A percentile compares a stretch with the other conserved stretches of the same genome.
Conservation (phyloP, 1,284 basidiomycete genomes). For the Somion occarium region DNA sequence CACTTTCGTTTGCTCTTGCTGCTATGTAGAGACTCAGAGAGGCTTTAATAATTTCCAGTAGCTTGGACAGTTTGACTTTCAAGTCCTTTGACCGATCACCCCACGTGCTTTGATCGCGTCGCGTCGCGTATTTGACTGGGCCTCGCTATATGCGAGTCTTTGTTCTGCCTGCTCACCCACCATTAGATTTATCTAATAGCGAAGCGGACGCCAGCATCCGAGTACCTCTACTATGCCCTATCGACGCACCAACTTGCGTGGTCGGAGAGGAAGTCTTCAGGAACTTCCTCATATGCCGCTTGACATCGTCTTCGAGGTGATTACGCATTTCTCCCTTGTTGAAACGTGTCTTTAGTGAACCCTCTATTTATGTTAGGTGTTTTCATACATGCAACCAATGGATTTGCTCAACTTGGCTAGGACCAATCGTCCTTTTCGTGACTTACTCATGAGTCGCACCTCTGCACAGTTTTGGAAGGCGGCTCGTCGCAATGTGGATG, state of each 20-base stretch:
- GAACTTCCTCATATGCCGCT: slow-evolving; percentile 8
- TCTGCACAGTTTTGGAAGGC: slow-evolving; percentile 13
- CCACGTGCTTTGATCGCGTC: too few species aligned
- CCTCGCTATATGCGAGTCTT: too few species aligned
- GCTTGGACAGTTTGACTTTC: too few species aligned
- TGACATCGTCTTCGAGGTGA: slow-evolving; percentile 8
- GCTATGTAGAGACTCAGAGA: too few species aligned
- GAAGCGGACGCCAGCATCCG: too few species aligned
- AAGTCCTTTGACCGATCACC: too few species aligned
- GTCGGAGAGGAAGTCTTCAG: slow-evolving; percentile 2
- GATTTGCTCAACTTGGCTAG: slow-evolving; percentile 16
- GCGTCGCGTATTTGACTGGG: too few species aligned
- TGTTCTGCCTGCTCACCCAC: too few species aligned
- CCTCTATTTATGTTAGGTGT: slow-evolving; percentile 3
- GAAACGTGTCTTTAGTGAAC: background rate
- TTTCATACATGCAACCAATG: slow-evolving; percentile 11
- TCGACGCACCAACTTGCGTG: background rate
- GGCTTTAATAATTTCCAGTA: too few species aligned
- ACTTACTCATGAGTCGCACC: slow-evolving; percentile 12
- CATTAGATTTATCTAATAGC: too few species aligned
- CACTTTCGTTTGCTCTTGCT: too few species aligned
- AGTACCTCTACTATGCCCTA: too few species aligned
- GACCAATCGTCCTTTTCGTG: slow-evolving; percentile 11
- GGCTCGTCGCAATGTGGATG: slow-evolving; percentile 7
- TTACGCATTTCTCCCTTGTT: background rate